Conservation (phyloP, 805 yeast species). For the Ogataea degrootiae region DNA sequence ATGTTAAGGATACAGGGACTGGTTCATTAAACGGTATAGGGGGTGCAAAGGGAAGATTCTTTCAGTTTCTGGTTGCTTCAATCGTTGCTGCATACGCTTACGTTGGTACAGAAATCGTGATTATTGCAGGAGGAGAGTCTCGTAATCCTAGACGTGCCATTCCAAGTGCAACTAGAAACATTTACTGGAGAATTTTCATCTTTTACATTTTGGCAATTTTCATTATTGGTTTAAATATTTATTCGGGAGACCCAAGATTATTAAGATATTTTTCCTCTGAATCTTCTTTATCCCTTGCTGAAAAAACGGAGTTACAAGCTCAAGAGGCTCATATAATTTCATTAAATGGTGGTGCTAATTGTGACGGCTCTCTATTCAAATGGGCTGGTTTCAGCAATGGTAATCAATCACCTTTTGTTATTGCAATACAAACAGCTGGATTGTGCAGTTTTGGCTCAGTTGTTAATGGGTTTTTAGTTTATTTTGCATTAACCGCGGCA, state of each 20-base stretch:
- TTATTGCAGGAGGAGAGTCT: slow-evolving; percentile 85
- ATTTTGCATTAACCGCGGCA: slow-evolving; percentile 55
- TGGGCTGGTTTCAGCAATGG: slow-evolving; percentile 40
- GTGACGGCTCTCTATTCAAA: slow-evolving; percentile 19
- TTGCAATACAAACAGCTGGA: slow-evolving; percentile 50
- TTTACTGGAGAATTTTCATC: slow-evolving; percentile 63
- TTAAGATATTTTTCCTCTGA: slow-evolving; percentile 47
- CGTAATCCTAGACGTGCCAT: slow-evolving; percentile 71
- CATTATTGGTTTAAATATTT: slow-evolving; percentile 65
- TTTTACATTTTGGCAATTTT: slow-evolving; percentile 66
- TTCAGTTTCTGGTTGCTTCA: slow-evolving; percentile 57
- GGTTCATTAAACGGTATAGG: slow-evolving; percentile 53
- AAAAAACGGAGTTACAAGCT: slow-evolving; percentile 1
- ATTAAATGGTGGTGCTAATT: slow-evolving; percentile 25
- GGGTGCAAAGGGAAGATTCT: slow-evolving; percentile 56
- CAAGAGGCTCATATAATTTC: slow-evolving; percentile 17
- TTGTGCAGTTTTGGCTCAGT: slow-evolving; percentile 46
- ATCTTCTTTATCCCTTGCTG: slow-evolving; percentile 13
- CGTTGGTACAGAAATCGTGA: slow-evolving; percentile 78
- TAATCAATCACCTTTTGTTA: slow-evolving; percentile 52
- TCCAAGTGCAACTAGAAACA: slow-evolving; percentile 72
- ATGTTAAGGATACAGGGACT: slow-evolving; percentile 55
- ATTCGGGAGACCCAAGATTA: slow-evolving; percentile 73
- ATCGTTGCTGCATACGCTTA: slow-evolving; percentile 69
- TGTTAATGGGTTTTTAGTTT: slow-evolving; percentile 47